These are phyloP conservation scores for Sclerotiophoma versabilis DNA, from an alignment of 2,329 filamentous ascomycete species.

Conservation along the genomic window DNA sequence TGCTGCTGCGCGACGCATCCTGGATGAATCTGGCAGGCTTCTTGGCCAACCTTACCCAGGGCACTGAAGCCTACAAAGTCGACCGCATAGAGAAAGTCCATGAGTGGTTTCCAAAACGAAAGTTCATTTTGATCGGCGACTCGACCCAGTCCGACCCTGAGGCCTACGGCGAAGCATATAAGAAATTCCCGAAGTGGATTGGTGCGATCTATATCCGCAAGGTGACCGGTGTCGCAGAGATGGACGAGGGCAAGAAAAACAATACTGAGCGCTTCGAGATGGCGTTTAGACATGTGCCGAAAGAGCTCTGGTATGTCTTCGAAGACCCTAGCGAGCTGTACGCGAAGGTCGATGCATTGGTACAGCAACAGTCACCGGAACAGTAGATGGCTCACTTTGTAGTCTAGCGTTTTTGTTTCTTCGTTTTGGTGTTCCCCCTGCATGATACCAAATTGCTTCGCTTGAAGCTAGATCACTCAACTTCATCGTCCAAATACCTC, in stretches of 20 bases:
- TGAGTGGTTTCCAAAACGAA: constrained; percentile 77
- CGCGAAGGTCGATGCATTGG: constrained; percentile 46
- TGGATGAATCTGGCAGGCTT: constrained; percentile 87
- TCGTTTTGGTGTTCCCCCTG: neutral
- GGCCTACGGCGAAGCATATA: constrained; percentile 80
- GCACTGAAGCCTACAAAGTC: constrained; percentile 86
- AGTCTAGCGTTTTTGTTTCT: neutral
- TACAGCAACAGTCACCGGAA: constrained; percentile 10
- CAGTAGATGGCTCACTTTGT: constrained; percentile 9
- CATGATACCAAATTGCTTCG: neutral
- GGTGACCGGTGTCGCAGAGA: constrained; percentile 76
- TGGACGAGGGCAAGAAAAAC: constrained; percentile 75
- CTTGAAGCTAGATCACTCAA: neutral
- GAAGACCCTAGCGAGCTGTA: constrained; percentile 73
- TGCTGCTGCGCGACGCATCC: constrained; percentile 83
- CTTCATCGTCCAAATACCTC: too few species aligned
- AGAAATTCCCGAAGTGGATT: constrained; percentile 76
- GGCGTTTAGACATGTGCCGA: constrained; percentile 79
- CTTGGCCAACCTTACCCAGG: constrained; percentile 77
- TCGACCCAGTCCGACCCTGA: constrained; percentile 92
- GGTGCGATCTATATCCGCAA: constrained; percentile 85
- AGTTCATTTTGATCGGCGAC: constrained; percentile 86
- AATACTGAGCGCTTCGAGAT: constrained; percentile 75
- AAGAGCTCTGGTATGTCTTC: constrained; percentile 80
- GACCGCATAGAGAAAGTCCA: constrained; percentile 80